Base-by-base conservation (phyloP, 352 stramenopile species). In the Globisporangium middletonii region DNA sequence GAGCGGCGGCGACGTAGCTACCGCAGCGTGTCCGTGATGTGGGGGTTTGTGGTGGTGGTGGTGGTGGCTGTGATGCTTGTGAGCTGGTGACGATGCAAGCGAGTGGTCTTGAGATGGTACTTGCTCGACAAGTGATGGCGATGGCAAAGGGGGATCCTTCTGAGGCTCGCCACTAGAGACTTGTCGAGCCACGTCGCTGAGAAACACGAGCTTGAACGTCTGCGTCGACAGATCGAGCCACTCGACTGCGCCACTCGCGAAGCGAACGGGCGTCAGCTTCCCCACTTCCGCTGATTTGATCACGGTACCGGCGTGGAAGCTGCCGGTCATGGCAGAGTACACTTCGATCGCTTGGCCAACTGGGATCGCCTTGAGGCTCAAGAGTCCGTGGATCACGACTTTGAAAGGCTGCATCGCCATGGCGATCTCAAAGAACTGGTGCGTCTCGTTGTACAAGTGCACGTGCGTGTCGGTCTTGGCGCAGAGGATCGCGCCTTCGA, bases 181-280 rank as follows among this genome's bases (percentile, higher is more conserved):
- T 3, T 12, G 28, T 11, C 1, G 8, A 13, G 43, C n/a, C 9
- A 4, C 43, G 27, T 30, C 2, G 49, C 46, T 53, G 2, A 75
- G 26, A 50, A 84, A 87, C 9, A 83, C 56, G 12, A 87, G 53
- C 53, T 87, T 84, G 59, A 84, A 87, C 0, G 77, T 79, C 44
- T 87, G 77, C 12, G 65, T 68, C 0, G 65, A 68, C 9, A 87
- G 55, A 45, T 84, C 77, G n/a, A 81, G 37, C 77, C 77, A 87
- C 46, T 87, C 74, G 28, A 83, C 55, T 0, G 65, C 50, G 18
- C 55, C 52, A 2, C 30, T 27, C 0, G 43, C 45, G 45, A 75
- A 73, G 8, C 61, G 62, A 51, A 87, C 56, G 0, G 77, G 75
- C 0, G 74, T 81, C 30, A 84, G 59, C 12, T 69, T 73, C 2